Percentiles rank a stretch among this genome's conserved stretches.
phyloP scores from a whole-genome alignment of 140 eudicot genomes.

The Bidens hawaiensis region DNA sequence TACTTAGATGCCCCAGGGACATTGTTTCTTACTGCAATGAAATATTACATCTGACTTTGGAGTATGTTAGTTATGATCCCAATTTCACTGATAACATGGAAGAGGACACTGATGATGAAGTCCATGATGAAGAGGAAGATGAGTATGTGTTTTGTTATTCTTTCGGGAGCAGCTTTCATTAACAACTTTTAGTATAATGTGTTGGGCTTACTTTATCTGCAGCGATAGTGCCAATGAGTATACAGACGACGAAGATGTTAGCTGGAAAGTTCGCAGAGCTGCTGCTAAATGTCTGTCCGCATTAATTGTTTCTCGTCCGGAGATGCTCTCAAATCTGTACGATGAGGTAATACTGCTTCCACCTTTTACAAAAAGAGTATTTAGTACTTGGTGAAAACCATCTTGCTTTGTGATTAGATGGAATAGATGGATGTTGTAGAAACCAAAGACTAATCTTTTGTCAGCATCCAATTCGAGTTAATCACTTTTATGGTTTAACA shows the following conservation, averaged over 20 bases:
- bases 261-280: slow-evolving; percentile 99
- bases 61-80: slow-evolving; percentile 94
- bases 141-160: slow-evolving; percentile 54
- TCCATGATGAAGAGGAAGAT: slow-evolving; percentile 82
- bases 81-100: slow-evolving; percentile 97
- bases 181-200: slow-evolving; percentile 12
- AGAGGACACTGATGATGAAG: slow-evolving; percentile 90
- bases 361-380: not conserved
- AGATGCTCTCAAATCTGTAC: slow-evolving; percentile 84
- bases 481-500: not conserved
- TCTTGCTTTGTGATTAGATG: not conserved
- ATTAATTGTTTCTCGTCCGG: slow-evolving; percentile 96
- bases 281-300: slow-evolving; percentile 98
- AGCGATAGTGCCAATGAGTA: slow-evolving; percentile 97
- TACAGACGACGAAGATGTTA: slow-evolving; percentile 96
- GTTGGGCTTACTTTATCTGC: slow-evolving; percentile 28
- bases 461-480: not conserved
- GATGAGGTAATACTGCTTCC: slow-evolving; percentile 57
- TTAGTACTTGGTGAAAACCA: not conserved
- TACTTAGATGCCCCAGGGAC: slow-evolving; percentile 96
- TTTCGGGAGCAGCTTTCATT: not conserved
- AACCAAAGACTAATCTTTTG: not conserved
- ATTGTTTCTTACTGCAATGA: slow-evolving; percentile 74
- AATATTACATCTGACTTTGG: slow-evolving; percentile 79
- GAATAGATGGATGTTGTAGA: not conserved